These are phyloP conservation scores for Cystobasidium sp. DNA, from an alignment of 1,284 basidiomycete genomes.

Conservation along the genomic window DNA sequence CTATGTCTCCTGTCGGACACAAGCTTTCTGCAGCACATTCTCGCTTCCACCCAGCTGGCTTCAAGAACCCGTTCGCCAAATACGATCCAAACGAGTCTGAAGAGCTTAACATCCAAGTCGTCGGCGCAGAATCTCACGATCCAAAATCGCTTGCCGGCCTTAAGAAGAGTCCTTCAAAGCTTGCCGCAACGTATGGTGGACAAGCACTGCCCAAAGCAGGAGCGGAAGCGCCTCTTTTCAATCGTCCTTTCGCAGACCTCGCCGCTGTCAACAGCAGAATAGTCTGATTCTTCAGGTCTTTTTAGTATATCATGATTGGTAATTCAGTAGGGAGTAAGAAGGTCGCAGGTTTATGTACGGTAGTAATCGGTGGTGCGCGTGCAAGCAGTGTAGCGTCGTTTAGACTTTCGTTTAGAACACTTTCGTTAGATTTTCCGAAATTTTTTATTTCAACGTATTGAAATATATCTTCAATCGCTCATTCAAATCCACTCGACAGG, in stretches of 20 bases:
- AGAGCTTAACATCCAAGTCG: slow-evolving; percentile 10
- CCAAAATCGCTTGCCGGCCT: not conserved
- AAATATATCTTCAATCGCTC: no score
- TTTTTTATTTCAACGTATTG: no score
- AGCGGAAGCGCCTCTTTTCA: not conserved
- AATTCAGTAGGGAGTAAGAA: not conserved
- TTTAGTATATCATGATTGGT: not conserved
- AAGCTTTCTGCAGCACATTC: slow-evolving; percentile 18
- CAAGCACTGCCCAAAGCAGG: slow-evolving; percentile 1
- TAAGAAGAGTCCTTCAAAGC: not conserved
- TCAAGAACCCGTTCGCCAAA: slow-evolving; percentile 23
- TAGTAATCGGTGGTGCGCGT: not conserved
- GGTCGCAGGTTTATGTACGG: not conserved
- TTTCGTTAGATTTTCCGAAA: not conserved
- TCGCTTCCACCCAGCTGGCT: slow-evolving; percentile 6
- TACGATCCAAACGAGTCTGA: slow-evolving; percentile 22
- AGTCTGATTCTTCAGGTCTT: not conserved
- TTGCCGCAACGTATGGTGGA: not conserved
- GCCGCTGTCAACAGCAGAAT: not conserved
- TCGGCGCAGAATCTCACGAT: slow-evolving; percentile 11
- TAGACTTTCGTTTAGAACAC: slow-evolving; percentile 1
- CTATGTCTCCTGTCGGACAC: slow-evolving; percentile 11
- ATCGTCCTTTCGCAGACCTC: not conserved
- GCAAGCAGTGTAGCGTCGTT: not conserved
- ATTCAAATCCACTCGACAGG: no score